phyloP scores from a whole-genome alignment of 2,329 filamentous ascomycete genomes.

The Stemphylium beticola region DNA sequence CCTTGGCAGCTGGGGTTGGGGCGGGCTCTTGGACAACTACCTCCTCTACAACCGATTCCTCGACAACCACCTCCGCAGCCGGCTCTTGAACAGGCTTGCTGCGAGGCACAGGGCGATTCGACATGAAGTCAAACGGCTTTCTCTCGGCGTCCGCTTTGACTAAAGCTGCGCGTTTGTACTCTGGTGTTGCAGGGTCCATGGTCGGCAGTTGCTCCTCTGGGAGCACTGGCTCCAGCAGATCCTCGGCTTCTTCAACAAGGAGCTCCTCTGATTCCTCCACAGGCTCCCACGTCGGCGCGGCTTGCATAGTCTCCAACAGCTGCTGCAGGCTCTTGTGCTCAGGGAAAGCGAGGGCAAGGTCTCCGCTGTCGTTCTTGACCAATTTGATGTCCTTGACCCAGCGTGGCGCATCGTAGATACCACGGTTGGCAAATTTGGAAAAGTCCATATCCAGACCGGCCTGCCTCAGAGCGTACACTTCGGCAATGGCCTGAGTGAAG shows the following conservation, averaged over 20 bases:
- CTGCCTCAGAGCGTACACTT: conserved; percentile 57
- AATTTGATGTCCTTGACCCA: conserved; percentile 42
- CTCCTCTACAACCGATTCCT: conserved; percentile 43
- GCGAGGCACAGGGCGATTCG: conserved; percentile 42
- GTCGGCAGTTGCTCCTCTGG: conserved; percentile 20
- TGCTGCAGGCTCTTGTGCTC: conserved; percentile 22
- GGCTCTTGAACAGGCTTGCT: conserved; percentile 32
- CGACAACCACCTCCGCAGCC: conserved; percentile 51
- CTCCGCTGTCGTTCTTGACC: conserved; percentile 23
- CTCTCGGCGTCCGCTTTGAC: conserved; percentile 37
- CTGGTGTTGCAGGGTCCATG: conserved; percentile 38
- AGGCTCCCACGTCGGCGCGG: conserved; percentile 25
- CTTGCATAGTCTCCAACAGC: conserved; percentile 33
- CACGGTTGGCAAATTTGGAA: conserved; percentile 33
- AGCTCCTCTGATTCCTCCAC: conserved; percentile 22
- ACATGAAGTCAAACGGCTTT: conserved; percentile 47
- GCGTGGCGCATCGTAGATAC: conserved; percentile 33
- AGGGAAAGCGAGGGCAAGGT: conserved; percentile 33
- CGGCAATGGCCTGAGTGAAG: conserved; percentile 63
- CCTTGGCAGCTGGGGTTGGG: background rate
- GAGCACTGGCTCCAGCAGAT: conserved; percentile 14
- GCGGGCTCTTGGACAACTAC: conserved; percentile 8
- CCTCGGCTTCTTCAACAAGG: conserved; percentile 28
- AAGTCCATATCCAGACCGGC: conserved; percentile 36
- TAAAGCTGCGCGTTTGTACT: conserved; percentile 32